These are phyloP conservation scores for Quercus engelmannii DNA, from an alignment of 306 rosid genomes.

Conservation along the genomic window DNA sequence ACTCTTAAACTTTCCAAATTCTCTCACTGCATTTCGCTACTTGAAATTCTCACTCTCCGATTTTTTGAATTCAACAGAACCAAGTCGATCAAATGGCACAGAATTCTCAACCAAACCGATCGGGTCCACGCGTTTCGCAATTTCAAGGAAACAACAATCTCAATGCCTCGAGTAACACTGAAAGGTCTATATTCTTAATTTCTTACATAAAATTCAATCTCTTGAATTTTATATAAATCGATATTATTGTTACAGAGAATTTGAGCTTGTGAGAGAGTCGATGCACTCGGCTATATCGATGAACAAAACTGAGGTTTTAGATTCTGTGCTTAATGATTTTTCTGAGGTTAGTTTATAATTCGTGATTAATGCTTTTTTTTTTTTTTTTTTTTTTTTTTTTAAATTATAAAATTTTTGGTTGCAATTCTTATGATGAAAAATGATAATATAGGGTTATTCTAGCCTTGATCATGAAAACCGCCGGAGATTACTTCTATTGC, in stretches of 20 bases:
- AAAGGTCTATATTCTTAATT: slow-evolving; percentile 43
- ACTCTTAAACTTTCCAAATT: no score
- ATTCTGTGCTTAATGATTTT: slow-evolving; percentile 62
- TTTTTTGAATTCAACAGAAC: slow-evolving; percentile 30
- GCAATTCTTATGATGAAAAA: slow-evolving; percentile 19
- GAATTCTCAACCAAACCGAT: slow-evolving; percentile 38
- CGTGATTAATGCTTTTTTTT: neutral
- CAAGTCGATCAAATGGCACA: slow-evolving; percentile 33
- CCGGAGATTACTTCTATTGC: slow-evolving; percentile 54
- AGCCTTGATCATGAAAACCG: slow-evolving; percentile 62
- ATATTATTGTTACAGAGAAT: slow-evolving; percentile 39
- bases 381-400: no score
- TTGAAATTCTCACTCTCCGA: neutral
- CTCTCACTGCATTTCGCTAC: neutral
- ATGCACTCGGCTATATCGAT: slow-evolving; percentile 76
- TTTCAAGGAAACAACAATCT: slow-evolving; percentile 23
- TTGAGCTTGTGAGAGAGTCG: slow-evolving; percentile 57
- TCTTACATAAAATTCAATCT: neutral
- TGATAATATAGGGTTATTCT: slow-evolving; percentile 67
- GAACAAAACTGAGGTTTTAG: slow-evolving; percentile 73
- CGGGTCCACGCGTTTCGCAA: slow-evolving; percentile 16
- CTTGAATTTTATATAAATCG: neutral
- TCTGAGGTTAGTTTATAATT: slow-evolving; percentile 43
- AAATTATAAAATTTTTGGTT: neutral
- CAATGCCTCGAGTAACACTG: slow-evolving; percentile 26